Evolutionary conservation across 208 protist species (phyloP).

Genomic region (Hexamita inflata): DNA sequence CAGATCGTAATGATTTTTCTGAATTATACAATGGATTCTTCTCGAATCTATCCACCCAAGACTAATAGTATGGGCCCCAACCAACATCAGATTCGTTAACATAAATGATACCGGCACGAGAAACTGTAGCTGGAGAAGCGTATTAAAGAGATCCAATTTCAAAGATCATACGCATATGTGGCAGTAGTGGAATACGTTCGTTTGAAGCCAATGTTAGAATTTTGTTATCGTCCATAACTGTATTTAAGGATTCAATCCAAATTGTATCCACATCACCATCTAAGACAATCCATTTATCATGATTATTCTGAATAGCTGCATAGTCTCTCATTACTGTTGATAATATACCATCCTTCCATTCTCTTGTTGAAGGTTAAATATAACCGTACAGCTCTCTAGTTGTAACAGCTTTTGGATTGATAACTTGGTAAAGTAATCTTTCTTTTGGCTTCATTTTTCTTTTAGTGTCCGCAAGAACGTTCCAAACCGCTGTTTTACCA

Average conservation of each 20-base stretch:
- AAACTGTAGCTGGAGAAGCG: conserved; percentile 88
- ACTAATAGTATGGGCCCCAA: conserved; percentile 74
- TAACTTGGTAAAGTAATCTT: conserved; percentile 58
- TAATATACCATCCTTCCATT: conserved; percentile 81
- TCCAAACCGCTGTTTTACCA: conserved; percentile 85
- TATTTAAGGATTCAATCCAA: conserved; percentile 98
- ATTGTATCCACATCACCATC: conserved; percentile 91
- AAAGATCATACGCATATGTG: conserved; percentile 90
- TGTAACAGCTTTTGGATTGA: conserved; percentile 93
- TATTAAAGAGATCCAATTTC: conserved; percentile 84
- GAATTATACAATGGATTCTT: too few species aligned
- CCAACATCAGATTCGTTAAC: conserved; percentile 75
- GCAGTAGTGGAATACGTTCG: conserved; percentile 86
- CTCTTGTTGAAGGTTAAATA: conserved; percentile 71
- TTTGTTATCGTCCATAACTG: conserved; percentile 77
- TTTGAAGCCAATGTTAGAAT: conserved; percentile 90
- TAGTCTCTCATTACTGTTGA: conserved; percentile 77
- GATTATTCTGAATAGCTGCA: conserved; percentile 60
- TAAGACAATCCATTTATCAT: conserved; percentile 85
- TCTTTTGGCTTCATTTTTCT: conserved; percentile 60
- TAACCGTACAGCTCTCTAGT: conserved; percentile 92
- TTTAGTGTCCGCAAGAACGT: conserved; percentile 70
- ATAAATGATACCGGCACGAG: conserved; percentile 57
- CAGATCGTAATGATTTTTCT: too few species aligned
- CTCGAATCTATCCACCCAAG: conserved; percentile 50